phyloP scores from a whole-genome alignment of 2,329 filamentous ascomycete species.

The Arthrobotrys pseudoclavata region DNA sequence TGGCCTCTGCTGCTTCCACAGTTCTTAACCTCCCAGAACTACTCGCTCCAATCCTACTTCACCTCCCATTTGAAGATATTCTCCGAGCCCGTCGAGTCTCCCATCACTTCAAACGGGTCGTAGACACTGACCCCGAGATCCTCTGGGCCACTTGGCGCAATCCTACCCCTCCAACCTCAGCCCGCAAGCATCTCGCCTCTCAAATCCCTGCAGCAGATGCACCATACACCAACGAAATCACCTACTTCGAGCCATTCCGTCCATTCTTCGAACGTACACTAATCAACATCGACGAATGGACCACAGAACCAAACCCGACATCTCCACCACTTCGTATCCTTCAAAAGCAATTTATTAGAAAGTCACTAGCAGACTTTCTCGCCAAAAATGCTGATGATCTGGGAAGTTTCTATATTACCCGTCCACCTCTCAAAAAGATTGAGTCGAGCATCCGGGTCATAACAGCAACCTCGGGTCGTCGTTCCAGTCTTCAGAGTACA shows the following conservation, averaged over 20 bases:
- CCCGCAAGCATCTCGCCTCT: conserved; percentile 12
- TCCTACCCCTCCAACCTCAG: conserved; percentile 36
- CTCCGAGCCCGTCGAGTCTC: conserved; percentile 37
- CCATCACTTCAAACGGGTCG: conserved; percentile 27
- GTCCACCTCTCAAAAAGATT: conserved; percentile 52
- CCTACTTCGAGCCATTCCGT: conserved; percentile 53
- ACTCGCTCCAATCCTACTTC: conserved; percentile 31
- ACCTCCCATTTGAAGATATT: conserved; percentile 46
- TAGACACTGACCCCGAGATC: conserved; percentile 46
- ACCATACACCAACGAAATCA: conserved; percentile 1
- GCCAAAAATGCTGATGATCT: conserved; percentile 40
- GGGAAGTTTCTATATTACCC: conserved; percentile 44
- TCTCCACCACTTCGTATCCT: conserved; percentile 30
- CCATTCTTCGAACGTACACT: conserved; percentile 54
- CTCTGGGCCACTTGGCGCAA: conserved; percentile 58
- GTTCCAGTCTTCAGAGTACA: conserved; percentile 41
- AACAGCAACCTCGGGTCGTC: conserved; percentile 37
- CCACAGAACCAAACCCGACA: conserved; percentile 8
- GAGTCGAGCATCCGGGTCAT: conserved; percentile 52
- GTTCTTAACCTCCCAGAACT: conserved; percentile 49
- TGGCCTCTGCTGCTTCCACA: conserved; percentile 3
- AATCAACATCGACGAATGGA: conserved; percentile 57
- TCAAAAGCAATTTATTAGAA: conserved; percentile 46
- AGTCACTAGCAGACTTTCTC: conserved; percentile 39
- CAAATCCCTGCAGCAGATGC: conserved; percentile 14